Base-by-base conservation (phyloP, 1,139 yeast species). In the Candida sojae region DNA sequence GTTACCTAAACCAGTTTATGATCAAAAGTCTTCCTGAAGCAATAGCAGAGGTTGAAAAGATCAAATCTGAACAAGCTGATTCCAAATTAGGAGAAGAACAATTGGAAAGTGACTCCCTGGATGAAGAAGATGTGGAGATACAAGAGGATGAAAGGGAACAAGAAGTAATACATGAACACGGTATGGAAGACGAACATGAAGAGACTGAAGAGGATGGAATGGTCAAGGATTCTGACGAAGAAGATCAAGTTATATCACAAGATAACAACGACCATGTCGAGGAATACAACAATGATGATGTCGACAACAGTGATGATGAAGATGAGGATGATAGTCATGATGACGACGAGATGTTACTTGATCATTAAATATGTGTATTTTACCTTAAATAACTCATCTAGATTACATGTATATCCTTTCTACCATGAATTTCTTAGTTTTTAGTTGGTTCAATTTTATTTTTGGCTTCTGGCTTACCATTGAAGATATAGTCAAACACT, bases 401-500 rank as follows among this genome's bases (percentile, higher is more conserved):
- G 21, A 7, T 12, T 13, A 25, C 28, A 10, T 17, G n/a, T 28
- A n/a, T 28, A 13, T 28, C 4, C 4, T 25, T n/a, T 23, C 31
- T 12, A 25, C 34, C 29, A 39, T n/a, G n/a, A 5, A 26, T 11
- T 25, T 17, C 11, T 25, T 25, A 41, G 11, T 41, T 32, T 12
- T 44, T 37, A 23, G 43, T 37, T 28, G 37, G 45, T 26, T 42
- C 42, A 17, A 25, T 25, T 34, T 47, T 38, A 39, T 28, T 39
- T 9, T 48, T 33, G 4, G 49, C 49, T 12, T 49, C 60, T 36
- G 64, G 58, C 37, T 68, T 69, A 45, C 89, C 88, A 48, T 74
- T 69, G 36, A 83, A 48, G 46, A 90, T 73, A 66, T 88, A 86
- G 49, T 75, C 65, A 48, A 82, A 51, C n/a, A 84, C 79, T 60